Evolutionary conservation across 768 basidiomycete species (phyloP).

Genomic region (Podaxis sp.): DNA sequence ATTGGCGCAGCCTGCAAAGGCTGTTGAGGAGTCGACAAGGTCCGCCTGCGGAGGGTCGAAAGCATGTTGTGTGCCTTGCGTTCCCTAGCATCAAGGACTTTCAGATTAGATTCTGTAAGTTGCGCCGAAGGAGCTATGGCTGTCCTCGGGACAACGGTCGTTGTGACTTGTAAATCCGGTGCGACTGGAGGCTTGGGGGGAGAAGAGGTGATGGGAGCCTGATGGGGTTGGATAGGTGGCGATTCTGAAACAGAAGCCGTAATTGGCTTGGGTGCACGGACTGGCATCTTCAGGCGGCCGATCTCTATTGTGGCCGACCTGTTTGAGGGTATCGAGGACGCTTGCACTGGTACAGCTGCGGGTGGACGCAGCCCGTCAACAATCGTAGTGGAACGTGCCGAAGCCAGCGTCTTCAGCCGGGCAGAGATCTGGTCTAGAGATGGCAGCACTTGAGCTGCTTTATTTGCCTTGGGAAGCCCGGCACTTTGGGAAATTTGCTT

Average conservation of each 20-base stretch:
- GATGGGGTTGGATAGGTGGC: slow-evolving; percentile 24
- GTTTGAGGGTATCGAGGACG: slow-evolving; percentile 17
- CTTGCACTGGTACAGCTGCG: slow-evolving; percentile 21
- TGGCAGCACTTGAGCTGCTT: slow-evolving; percentile 36
- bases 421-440: slow-evolving; percentile 79
- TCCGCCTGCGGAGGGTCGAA: slow-evolving; percentile 58
- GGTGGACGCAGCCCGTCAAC: slow-evolving; percentile 15
- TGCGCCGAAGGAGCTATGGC: slow-evolving; percentile 39
- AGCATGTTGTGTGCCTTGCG: slow-evolving; percentile 65
- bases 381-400: slow-evolving; percentile 12
- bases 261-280: slow-evolving; percentile 28
- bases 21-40: slow-evolving; percentile 35
- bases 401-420: slow-evolving; percentile 41
- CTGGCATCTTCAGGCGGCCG: slow-evolving; percentile 42
- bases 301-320: slow-evolving; percentile 30
- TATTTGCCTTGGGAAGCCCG: slow-evolving; percentile 19
- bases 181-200: slow-evolving; percentile 36
- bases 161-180: slow-evolving; percentile 47
- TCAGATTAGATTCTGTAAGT: slow-evolving; percentile 53
- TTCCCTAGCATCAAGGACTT: slow-evolving; percentile 51
- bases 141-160: slow-evolving; percentile 46
- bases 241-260: slow-evolving; percentile 20
- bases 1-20: slow-evolving; percentile 14
- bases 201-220: slow-evolving; percentile 26
- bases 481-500: slow-evolving; percentile 16